Percentiles rank a stretch among this genome's conserved stretches.
Conservation (phyloP, 2,329 filamentous ascomycete genomes). For the Dothideomycetes sp. region DNA sequence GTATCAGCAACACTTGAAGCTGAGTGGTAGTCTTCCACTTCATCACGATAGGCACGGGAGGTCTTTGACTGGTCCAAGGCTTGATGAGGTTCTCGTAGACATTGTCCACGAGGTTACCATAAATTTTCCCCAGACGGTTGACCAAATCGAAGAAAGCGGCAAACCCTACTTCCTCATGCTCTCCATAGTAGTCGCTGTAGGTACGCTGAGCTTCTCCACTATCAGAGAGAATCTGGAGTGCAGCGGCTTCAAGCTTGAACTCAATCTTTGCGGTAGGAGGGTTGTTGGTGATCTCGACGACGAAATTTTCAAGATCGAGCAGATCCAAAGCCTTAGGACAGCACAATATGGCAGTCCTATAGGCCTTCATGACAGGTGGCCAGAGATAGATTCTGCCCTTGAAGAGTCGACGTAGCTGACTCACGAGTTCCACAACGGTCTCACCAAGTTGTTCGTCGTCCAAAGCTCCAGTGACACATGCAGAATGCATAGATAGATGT, state of each 20-base stretch:
- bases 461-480: slow-evolving; percentile 21
- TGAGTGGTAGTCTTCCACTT: slow-evolving; percentile 43
- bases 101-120: slow-evolving; percentile 20
- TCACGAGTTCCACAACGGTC: slow-evolving; percentile 9
- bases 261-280: slow-evolving; percentile 36
- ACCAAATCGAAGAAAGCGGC: slow-evolving; percentile 38
- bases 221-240: slow-evolving; percentile 25
- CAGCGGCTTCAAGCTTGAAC: slow-evolving; percentile 36
- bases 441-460: slow-evolving; percentile 3
- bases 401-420: slow-evolving; percentile 17
- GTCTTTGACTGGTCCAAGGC: slow-evolving; percentile 36
- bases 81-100: slow-evolving; percentile 31
- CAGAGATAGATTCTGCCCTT: slow-evolving; percentile 25
- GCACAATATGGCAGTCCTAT: slow-evolving; percentile 19
- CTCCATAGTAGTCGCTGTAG: slow-evolving; percentile 37
- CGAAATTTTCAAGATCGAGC: slow-evolving; percentile 31
- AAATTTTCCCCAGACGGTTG: slow-evolving; percentile 27
- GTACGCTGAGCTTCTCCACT: slow-evolving; percentile 22
- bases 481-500: slow-evolving; percentile 29
- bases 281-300: slow-evolving; percentile 31
- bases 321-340: slow-evolving; percentile 23
- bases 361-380: slow-evolving; percentile 20
- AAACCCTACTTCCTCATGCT: slow-evolving; percentile 34
- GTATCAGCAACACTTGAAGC: slow-evolving; percentile 37
- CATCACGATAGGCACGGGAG: slow-evolving; percentile 35